A percentile compares a stretch with the other conserved stretches of the same genome.
Conservation (phyloP, 441 rosid genomes). For the Hura crepitans region DNA sequence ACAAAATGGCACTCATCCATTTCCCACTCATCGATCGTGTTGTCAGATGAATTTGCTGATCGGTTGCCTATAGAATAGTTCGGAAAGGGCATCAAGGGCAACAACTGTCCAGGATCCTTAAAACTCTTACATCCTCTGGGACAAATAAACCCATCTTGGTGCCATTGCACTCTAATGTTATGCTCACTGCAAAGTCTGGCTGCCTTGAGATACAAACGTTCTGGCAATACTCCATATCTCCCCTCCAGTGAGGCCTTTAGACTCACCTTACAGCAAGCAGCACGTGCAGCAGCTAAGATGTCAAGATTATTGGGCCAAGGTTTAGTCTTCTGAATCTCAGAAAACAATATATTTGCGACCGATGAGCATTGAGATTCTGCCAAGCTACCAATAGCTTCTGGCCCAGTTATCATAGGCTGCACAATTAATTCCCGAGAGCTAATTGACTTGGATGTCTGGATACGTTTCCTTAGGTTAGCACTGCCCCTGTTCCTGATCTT, state of each 20-base stretch:
- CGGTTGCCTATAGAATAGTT: slow-evolving; percentile 30
- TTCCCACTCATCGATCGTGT: slow-evolving; percentile 45
- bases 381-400: slow-evolving; percentile 46
- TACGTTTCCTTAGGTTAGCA: slow-evolving; percentile 65
- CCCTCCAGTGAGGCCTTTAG: slow-evolving; percentile 74
- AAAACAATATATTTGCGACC: slow-evolving; percentile 64
- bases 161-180: slow-evolving; percentile 81
- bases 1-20: slow-evolving; percentile 85
- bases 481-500: slow-evolving; percentile 72
- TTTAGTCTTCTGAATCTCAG: slow-evolving; percentile 71
- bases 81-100: slow-evolving; percentile 44
- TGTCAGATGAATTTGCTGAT: slow-evolving; percentile 30
- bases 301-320: slow-evolving; percentile 85
- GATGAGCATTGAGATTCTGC: slow-evolving; percentile 61
- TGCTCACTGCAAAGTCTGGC: slow-evolving; percentile 95
- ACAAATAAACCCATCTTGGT: slow-evolving; percentile 70
- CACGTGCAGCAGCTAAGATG: slow-evolving; percentile 68
- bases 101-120: slow-evolving; percentile 35
- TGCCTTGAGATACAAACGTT: slow-evolving; percentile 75
- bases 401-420: slow-evolving; percentile 36
- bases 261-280: slow-evolving; percentile 84
- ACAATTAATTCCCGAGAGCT: slow-evolving; percentile 30
- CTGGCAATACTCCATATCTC: slow-evolving; percentile 70
- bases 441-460: slow-evolving; percentile 59
- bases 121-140: slow-evolving; percentile 71